Conservation (phyloP, 371 early-diverging fungal genomes). For the Mucor lusitanicus region DNA sequence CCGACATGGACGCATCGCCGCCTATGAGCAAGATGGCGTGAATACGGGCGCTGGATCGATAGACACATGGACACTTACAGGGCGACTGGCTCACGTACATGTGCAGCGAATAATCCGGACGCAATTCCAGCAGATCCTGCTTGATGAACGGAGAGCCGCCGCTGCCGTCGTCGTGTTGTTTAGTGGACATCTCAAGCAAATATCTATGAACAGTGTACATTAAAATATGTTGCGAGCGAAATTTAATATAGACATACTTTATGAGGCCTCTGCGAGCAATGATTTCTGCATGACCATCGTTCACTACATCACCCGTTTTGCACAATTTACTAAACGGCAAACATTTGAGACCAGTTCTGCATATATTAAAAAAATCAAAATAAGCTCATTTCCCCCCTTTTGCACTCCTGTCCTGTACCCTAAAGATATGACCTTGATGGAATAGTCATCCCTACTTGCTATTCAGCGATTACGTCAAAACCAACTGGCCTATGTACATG, state of each 20-base stretch:
- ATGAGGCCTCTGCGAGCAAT: constrained; percentile 79
- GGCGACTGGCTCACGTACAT: constrained; percentile 80
- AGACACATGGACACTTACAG: constrained; percentile 45
- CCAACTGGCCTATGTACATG: background rate
- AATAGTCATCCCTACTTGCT: constrained; percentile 31
- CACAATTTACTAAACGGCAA: constrained; percentile 63
- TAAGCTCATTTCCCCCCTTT: background rate
- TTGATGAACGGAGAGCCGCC: background rate
- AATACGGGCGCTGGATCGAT: background rate
- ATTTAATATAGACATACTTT: constrained; percentile 43
- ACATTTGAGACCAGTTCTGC: constrained; percentile 87
- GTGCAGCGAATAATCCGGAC: constrained; percentile 50
- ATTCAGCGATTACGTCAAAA: constrained; percentile 5
- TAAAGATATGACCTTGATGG: constrained; percentile 61
- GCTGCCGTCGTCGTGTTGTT: constrained; percentile 5
- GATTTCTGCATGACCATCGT: constrained; percentile 88
- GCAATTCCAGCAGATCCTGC: constrained; percentile 7
- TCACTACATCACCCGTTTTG: constrained; percentile 63
- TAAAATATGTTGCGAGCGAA: background rate
- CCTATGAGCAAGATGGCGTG: constrained; percentile 37
- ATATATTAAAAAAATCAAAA: constrained; percentile 17
- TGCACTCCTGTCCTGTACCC: constrained; percentile 47
- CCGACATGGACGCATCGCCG: constrained; percentile 77
- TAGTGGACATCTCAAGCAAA: constrained; percentile 20
- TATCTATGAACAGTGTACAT: constrained; percentile 19